Conservation (phyloP, 1,284 basidiomycete species). For the Ganoderma resinaceum region DNA sequence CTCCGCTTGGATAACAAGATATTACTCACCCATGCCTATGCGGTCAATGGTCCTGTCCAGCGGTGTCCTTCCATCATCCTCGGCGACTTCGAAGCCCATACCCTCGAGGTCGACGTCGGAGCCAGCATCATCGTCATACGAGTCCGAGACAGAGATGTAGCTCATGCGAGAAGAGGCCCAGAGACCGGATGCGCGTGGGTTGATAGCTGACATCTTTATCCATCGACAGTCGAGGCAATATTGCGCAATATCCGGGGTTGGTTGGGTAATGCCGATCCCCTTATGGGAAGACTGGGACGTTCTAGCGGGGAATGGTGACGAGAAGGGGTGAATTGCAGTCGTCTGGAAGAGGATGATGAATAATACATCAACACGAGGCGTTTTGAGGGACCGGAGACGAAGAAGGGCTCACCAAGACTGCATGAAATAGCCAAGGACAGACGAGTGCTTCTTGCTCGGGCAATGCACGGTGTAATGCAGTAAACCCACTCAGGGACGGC, state of each 20-base stretch:
- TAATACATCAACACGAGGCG: neutral
- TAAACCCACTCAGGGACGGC: neutral
- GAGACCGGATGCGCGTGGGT: constrained; percentile 54
- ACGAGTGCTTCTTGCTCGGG: neutral
- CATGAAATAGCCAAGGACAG: neutral
- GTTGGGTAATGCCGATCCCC: constrained; percentile 15
- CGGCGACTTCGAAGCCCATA: constrained; percentile 37
- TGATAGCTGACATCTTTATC: constrained; percentile 40
- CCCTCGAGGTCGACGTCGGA: constrained; percentile 33
- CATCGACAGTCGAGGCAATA: constrained; percentile 29
- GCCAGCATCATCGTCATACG: constrained; percentile 27
- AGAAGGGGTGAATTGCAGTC: constrained; percentile 1
- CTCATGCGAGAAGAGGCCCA: constrained; percentile 45
- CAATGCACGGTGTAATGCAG: neutral
- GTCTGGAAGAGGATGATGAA: neutral
- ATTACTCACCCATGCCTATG: constrained; percentile 83
- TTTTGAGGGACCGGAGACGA: neutral
- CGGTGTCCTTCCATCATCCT: constrained; percentile 66
- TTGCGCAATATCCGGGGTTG: constrained; percentile 11
- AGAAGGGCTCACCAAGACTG: neutral
- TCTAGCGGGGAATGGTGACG: constrained; percentile 1
- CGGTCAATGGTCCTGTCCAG: constrained; percentile 88
- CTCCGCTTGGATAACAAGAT: neutral
- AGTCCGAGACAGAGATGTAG: constrained; percentile 31
- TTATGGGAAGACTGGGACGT: constrained; percentile 12